Conservation (phyloP, 768 basidiomycete genomes). For the Phylloporus sp. region DNA sequence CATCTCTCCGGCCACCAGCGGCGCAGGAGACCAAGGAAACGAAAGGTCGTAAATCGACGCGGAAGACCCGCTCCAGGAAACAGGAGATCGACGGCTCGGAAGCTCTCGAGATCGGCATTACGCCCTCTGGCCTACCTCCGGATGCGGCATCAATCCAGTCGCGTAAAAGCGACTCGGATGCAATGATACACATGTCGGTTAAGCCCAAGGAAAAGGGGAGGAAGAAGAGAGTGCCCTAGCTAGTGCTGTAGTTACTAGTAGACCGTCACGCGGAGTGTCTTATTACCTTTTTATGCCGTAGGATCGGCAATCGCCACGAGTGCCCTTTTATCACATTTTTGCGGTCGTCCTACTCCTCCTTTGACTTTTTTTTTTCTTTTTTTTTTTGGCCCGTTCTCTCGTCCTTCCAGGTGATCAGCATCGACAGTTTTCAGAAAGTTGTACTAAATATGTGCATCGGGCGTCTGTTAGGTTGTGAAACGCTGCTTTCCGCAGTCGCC, state of each 20-base stretch:
- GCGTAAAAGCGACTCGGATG: background rate
- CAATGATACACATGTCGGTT: background rate
- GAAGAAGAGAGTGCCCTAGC: background rate
- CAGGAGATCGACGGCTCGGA: background rate
- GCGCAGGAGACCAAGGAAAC: slow-evolving; percentile 39
- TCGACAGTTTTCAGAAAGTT: background rate
- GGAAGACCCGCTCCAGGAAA: slow-evolving; percentile 8
- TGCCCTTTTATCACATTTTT: background rate
- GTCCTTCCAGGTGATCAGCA: slow-evolving; percentile 8
- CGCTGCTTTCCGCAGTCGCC: slow-evolving; percentile 6
- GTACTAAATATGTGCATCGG: slow-evolving; percentile 17
- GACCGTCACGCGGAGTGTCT: background rate
- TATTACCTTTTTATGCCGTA: background rate
- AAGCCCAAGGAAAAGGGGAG: background rate
- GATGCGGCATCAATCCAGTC: background rate
- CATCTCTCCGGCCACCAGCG: slow-evolving; percentile 42
- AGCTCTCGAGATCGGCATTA: slow-evolving; percentile 1
- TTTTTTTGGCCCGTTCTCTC: too few relatives aligned
- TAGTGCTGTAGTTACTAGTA: background rate
- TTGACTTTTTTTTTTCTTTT: background rate
- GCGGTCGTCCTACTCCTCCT: background rate
- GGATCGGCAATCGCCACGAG: slow-evolving; percentile 13
- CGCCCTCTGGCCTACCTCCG: background rate
- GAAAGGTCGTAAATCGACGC: slow-evolving; percentile 39
- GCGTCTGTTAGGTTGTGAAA: slow-evolving; percentile 7